These are phyloP conservation scores for Lachnum nothofagi DNA, from an alignment of 2,329 filamentous ascomycete genomes.

Conservation along the genomic window DNA sequence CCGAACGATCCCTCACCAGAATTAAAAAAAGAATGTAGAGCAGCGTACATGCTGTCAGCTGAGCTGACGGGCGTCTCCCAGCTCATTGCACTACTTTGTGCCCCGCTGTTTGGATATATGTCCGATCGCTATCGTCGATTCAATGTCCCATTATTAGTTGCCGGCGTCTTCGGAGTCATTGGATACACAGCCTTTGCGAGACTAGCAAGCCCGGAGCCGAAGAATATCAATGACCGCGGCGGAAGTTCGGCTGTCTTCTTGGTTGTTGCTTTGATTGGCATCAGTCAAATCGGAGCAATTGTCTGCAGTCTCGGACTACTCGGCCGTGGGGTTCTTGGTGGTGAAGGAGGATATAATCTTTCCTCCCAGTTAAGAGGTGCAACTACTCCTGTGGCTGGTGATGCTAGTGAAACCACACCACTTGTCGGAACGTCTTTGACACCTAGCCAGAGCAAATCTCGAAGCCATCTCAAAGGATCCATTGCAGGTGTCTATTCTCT, in stretches of 20 bases:
- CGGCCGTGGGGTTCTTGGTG: conserved; percentile 67
- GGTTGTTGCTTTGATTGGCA: conserved; percentile 73
- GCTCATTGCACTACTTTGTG: conserved; percentile 75
- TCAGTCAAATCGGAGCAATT: conserved; percentile 93
- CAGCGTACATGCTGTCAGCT: conserved; percentile 82
- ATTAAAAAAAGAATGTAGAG: conserved; percentile 77
- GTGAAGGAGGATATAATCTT: conserved; percentile 34
- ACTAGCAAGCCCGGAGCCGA: conserved; percentile 71
- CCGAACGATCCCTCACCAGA: conserved; percentile 62
- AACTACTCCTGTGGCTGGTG: background rate
- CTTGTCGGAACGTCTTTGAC: conserved; percentile 28
- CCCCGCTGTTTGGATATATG: conserved; percentile 81
- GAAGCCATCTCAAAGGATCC: conserved; percentile 69
- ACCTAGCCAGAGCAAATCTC: conserved; percentile 19
- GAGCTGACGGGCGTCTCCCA: conserved; percentile 87
- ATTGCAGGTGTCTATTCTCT: conserved; percentile 93
- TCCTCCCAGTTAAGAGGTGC: conserved; percentile 27
- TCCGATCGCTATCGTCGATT: conserved; percentile 62
- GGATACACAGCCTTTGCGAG: conserved; percentile 74
- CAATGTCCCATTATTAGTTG: conserved; percentile 69
- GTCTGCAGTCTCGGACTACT: conserved; percentile 91
- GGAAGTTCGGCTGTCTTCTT: conserved; percentile 67
- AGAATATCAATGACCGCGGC: conserved; percentile 57
- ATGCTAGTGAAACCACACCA: conserved; percentile 23
- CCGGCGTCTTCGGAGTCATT: conserved; percentile 67